Percentiles rank a stretch among this genome's conserved stretches.
These are phyloP conservation scores for Chlamydomonas incerta DNA, from an alignment of 139 green algal genomes.

Conservation along the genomic window DNA sequence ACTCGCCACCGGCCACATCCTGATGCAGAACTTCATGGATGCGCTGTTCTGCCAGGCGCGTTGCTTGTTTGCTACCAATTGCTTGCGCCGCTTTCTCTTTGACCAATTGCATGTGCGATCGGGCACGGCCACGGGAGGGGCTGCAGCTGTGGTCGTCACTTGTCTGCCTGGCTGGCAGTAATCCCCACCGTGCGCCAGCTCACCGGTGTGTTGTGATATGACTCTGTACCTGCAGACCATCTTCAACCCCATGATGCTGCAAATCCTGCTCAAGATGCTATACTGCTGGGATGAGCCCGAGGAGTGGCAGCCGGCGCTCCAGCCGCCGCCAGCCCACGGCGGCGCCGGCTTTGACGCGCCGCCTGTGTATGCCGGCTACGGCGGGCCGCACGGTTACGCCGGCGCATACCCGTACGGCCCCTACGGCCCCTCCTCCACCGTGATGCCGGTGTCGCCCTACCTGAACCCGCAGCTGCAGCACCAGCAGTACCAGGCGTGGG, in stretches of 20 bases:
- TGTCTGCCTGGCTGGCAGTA: no score
- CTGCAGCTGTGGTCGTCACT: not conserved
- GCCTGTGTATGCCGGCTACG: not conserved
- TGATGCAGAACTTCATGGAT: conserved; percentile 29
- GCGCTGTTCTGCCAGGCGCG: conserved; percentile 38
- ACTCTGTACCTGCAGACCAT: conserved; percentile 24
- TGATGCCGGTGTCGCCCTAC: not conserved
- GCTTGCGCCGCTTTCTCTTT: no score
- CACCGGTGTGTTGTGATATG: no score
- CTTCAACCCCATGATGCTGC: conserved; percentile 48
- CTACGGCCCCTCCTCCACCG: not conserved
- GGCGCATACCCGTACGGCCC: not conserved
- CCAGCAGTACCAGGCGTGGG: no score
- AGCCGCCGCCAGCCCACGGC: not conserved
- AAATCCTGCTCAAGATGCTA: conserved; percentile 49
- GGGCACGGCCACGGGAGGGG: no score
- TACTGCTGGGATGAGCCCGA: conserved; percentile 9
- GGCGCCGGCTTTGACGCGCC: not conserved
- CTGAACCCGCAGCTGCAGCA: not conserved
- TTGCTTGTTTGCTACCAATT: no score
- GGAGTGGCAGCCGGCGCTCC: not conserved
- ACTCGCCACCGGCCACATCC: conserved; percentile 36
- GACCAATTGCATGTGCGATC: no score
- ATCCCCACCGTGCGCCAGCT: no score
- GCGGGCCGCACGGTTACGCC: not conserved